Evolutionary conservation across 2,329 filamentous ascomycete species (phyloP).

Genomic region (Exophiala spinifera): DNA sequence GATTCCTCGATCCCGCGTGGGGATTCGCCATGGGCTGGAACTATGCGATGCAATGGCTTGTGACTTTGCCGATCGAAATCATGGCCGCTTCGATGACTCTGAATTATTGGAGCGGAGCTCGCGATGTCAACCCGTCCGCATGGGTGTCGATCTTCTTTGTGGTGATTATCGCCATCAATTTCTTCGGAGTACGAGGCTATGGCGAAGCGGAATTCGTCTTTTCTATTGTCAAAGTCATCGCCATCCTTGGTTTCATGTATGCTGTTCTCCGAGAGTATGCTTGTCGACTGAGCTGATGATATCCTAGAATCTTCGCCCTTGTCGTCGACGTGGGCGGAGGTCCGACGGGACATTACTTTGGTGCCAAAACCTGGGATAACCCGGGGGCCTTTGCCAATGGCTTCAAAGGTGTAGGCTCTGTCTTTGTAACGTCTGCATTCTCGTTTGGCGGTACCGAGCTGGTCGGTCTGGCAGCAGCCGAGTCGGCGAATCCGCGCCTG

Average conservation of each 20-base stretch:
- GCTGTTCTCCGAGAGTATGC: too few species aligned
- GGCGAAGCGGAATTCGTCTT: constrained; percentile 89
- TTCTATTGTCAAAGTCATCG: constrained; percentile 78
- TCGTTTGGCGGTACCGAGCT: constrained; percentile 62
- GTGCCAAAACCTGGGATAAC: constrained; percentile 69
- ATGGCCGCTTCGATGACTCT: constrained; percentile 83
- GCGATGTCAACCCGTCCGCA: constrained; percentile 62
- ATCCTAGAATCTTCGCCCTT: constrained; percentile 46
- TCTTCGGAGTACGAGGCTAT: constrained; percentile 84
- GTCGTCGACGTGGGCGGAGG: constrained; percentile 81
- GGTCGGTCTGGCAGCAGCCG: constrained; percentile 59
- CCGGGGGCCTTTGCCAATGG: constrained; percentile 72
- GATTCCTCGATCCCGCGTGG: constrained; percentile 93
- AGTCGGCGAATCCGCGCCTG: constrained; percentile 59
- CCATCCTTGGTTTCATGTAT: constrained; percentile 77
- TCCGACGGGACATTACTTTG: constrained; percentile 69
- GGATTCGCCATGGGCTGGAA: constrained; percentile 96
- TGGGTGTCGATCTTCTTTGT: constrained; percentile 81
- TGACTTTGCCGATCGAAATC: constrained; percentile 78
- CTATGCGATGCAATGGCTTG: constrained; percentile 65
- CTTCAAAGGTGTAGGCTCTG: constrained; percentile 62
- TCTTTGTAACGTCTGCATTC: constrained; percentile 63
- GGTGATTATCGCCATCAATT: constrained; percentile 74
- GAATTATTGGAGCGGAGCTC: constrained; percentile 65
- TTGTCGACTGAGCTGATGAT: too few species aligned